phyloP scores from a whole-genome alignment of 2,329 filamentous ascomycete genomes.

The Colletotrichum shisoi region DNA sequence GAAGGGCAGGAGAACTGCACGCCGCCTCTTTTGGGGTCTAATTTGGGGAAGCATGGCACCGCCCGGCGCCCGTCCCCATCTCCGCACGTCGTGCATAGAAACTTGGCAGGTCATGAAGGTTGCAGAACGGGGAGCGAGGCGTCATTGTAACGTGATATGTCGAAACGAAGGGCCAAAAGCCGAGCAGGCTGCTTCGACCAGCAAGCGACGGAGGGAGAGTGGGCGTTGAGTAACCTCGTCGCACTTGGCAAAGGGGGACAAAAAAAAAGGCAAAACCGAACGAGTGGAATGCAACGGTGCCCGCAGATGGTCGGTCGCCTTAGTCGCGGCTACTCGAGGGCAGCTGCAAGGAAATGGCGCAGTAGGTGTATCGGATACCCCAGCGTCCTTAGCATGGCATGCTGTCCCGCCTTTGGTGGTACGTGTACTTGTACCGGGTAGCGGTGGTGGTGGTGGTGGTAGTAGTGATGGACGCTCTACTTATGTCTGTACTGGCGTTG shows the following conservation, averaged over 20 bases:
- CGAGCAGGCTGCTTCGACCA: background rate
- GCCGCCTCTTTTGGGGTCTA: conserved; percentile 3
- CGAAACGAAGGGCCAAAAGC: background rate
- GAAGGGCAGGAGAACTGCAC: conserved; percentile 2
- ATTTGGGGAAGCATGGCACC: conserved; percentile 16
- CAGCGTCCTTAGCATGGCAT: background rate
- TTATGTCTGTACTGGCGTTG: too few species aligned
- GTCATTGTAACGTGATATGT: background rate
- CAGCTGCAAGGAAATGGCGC: background rate
- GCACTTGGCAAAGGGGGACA: background rate
- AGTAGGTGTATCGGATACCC: conserved; percentile 3
- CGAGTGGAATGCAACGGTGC: conserved; percentile 29
- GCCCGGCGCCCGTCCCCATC: background rate
- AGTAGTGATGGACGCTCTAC: background rate
- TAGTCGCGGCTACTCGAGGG: conserved; percentile 9
- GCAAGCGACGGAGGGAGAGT: background rate
- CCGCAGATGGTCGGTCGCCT: background rate
- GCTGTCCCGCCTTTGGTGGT: conserved; percentile 2
- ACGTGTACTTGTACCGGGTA: background rate
- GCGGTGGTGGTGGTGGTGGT: background rate
- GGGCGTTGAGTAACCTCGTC: background rate
- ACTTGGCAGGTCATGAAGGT: background rate
- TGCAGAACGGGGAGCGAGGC: background rate
- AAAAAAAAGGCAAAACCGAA: conserved; percentile 16
- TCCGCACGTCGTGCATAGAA: conserved; percentile 12